Conservation (phyloP, 768 basidiomycete species). For the Mycena leptocephala region DNA sequence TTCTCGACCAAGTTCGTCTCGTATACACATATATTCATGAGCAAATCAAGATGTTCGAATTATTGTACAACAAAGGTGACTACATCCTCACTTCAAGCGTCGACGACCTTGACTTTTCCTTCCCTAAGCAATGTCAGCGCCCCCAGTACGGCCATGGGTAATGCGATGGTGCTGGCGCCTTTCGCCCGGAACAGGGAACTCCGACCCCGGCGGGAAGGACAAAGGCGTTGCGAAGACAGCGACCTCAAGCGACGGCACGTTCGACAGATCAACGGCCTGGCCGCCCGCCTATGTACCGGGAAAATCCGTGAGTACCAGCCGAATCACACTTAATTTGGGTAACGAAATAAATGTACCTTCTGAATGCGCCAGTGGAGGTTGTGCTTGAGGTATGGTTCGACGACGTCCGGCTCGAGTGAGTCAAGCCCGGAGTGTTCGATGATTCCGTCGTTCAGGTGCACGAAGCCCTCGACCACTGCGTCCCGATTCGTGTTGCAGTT, state of each 20-base stretch:
- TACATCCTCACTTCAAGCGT: neutral
- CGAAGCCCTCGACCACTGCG: constrained; percentile 60
- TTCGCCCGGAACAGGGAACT: constrained; percentile 41
- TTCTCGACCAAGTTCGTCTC: too few relatives aligned
- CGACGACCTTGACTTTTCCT: neutral
- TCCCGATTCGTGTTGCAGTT: constrained; percentile 55
- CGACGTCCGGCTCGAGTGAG: constrained; percentile 54
- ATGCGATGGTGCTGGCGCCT: constrained; percentile 25
- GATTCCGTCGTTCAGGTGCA: constrained; percentile 59
- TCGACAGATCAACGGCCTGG: constrained; percentile 12
- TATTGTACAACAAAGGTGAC: neutral
- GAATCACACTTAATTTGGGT: neutral
- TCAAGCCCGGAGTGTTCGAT: constrained; percentile 43
- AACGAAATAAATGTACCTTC: constrained; percentile 50
- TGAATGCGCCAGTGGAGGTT: constrained; percentile 61
- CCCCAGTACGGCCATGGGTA: constrained; percentile 41
- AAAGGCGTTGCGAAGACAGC: constrained; percentile 45
- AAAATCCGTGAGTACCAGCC: neutral
- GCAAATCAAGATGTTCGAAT: too few relatives aligned
- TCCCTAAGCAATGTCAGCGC: constrained; percentile 35
- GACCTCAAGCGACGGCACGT: constrained; percentile 47
- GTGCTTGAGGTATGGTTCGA: constrained; percentile 58
- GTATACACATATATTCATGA: too few relatives aligned
- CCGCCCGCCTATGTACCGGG: constrained; percentile 23
- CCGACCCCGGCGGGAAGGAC: constrained; percentile 45